Evolutionary conservation across 2,329 filamentous ascomycete species (phyloP).

Genomic region (Fusarium sp.): DNA sequence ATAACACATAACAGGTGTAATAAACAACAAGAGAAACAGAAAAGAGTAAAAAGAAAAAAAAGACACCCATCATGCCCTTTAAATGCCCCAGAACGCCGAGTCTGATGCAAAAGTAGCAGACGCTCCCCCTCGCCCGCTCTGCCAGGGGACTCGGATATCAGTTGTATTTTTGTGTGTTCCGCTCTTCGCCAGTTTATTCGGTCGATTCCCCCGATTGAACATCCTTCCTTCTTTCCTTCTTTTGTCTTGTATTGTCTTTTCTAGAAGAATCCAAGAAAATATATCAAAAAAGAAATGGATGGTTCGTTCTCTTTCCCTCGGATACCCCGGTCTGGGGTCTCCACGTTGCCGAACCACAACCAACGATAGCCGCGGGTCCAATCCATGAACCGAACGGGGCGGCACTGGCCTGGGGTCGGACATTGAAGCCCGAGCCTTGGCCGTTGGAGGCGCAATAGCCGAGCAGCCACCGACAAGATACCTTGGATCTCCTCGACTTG

Average conservation of each 20-base stretch:
- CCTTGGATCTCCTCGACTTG: not conserved
- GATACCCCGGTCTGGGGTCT: not conserved
- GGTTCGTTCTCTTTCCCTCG: constrained; percentile 16
- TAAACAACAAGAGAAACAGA: not conserved
- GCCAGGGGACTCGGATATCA: constrained; percentile 34
- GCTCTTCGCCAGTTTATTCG: constrained; percentile 18
- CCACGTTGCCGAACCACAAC: not conserved
- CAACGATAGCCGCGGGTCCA: constrained; percentile 26
- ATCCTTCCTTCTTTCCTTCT: constrained; percentile 4
- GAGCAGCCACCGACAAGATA: constrained; percentile 37
- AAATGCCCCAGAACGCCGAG: constrained; percentile 46
- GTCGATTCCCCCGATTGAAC: constrained; percentile 1
- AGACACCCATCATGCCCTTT: constrained; percentile 46
- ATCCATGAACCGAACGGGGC: constrained; percentile 23
- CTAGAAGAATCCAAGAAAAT: constrained; percentile 22
- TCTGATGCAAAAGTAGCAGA: constrained; percentile 47
- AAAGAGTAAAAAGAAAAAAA: constrained; percentile 23
- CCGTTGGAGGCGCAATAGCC: constrained; percentile 32
- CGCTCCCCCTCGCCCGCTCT: constrained; percentile 31
- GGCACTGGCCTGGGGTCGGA: constrained; percentile 10
- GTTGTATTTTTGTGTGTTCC: constrained; percentile 24
- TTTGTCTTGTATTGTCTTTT: constrained; percentile 17
- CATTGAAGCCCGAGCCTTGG: constrained; percentile 27
- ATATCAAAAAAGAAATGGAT: constrained; percentile 10
- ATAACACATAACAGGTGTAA: constrained; percentile 18